These are phyloP conservation scores for Hymenoscyphus scutula DNA, from an alignment of 2,329 filamentous ascomycete genomes.

Conservation along the genomic window DNA sequence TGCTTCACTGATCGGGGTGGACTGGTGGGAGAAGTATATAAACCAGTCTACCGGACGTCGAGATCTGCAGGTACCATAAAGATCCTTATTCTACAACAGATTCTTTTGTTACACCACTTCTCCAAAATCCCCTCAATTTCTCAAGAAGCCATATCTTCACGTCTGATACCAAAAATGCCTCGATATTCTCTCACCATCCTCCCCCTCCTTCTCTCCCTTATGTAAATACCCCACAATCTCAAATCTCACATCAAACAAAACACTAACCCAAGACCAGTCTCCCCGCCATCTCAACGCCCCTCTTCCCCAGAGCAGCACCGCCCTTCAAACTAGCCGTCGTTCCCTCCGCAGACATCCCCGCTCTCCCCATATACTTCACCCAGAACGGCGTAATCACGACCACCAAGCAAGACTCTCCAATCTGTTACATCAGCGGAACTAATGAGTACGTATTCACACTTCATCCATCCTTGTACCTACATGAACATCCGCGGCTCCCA, in stretches of 20 bases:
- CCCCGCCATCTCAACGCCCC: not conserved
- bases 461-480: not conserved
- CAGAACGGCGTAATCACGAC: slow-evolving; percentile 3
- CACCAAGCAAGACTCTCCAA: not conserved
- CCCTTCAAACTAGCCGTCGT: slow-evolving; percentile 3
- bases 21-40: too few species aligned
- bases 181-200: slow-evolving; percentile 1
- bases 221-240: slow-evolving; percentile 4
- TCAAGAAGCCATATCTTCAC: too few species aligned
- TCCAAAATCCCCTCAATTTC: too few species aligned
- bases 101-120: too few species aligned
- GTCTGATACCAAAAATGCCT: not conserved
- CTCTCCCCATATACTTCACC: slow-evolving; percentile 7
- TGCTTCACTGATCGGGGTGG: not conserved
- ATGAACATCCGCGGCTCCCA: not conserved
- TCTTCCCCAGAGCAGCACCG: not conserved
- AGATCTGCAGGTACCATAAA: too few species aligned
- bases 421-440: not conserved
- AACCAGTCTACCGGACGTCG: too few species aligned
- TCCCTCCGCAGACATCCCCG: not conserved
- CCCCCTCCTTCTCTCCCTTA: not conserved
- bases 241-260: not conserved
- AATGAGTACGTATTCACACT: not conserved
- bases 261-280: not conserved
- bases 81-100: too few species aligned